Base-by-base conservation (phyloP, 495 filamentous ascomycete species). In the Aspergillus affinis region DNA sequence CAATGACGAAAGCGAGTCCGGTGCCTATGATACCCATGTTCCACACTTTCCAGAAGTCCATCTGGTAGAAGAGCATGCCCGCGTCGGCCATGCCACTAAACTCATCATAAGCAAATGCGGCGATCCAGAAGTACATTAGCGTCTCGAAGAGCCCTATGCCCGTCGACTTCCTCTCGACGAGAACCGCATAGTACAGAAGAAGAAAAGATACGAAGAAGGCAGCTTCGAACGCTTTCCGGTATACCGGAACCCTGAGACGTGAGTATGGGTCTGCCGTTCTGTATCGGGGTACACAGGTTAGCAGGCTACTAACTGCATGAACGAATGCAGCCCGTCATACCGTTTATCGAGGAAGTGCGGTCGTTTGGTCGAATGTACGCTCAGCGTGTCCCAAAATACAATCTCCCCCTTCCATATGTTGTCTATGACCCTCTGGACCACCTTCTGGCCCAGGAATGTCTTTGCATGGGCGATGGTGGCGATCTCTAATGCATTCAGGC, bases 351-450 rank as follows among this genome's bases (percentile, higher is more conserved):
- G 96, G 51, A 91, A 82, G 18, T 89, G 87, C 2, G 92, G 88
- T 62, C 89, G 88, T 69, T 97, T 98, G 30, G 74, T 85, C 0
- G 90, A 87, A 64, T 90, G 77, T 18, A 91, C 85, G 27, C 86
- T 88, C 29, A 97, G 75, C 44, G 79, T 85, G 61, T 96, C 88
- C 92, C 93, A 98, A 68, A 97, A 96, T 18, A 92, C 86, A 59
- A 97, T 96, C 57, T 92, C 86, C 20, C 93, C 93, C 49, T 86
- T 86, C 93, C 93, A 97, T 55, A 97, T 92, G 48, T 90, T 89
- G 57, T 91, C 87, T 48, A 97, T 86, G 57, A 97, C 88, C 61
- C 88, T 89, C 66, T 97, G 93, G 30, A 98, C 88, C 8, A 92
- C 82, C 53, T 80, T 79, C 70, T 97, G 92, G 69, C 90, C 90